Conservation (phyloP, 2,329 filamentous ascomycete species). For the Fusarium brachygibbosum region DNA sequence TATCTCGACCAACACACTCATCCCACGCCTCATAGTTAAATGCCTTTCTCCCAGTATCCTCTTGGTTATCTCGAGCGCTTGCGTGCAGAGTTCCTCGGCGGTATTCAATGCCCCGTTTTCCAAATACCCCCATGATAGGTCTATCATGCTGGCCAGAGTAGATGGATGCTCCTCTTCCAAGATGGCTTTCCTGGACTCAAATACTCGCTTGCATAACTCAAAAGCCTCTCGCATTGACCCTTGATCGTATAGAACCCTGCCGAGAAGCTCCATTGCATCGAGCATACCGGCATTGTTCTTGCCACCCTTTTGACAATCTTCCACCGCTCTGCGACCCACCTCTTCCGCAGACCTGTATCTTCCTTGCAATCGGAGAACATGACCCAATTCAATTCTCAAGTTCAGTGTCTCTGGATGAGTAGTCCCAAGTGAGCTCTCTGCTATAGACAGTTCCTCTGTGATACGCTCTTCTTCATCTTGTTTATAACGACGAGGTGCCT, state of each 20-base stretch:
- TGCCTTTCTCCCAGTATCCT: fast-evolving
- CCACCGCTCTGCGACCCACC: fast-evolving
- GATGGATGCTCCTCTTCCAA: neutral
- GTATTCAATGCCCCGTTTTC: fast-evolving
- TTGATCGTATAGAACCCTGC: fast-evolving
- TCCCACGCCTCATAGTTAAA: fast-evolving
- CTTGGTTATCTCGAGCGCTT: fast-evolving
- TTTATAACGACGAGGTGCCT: fast-evolving
- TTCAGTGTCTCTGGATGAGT: fast-evolving
- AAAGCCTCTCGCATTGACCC: fast-evolving
- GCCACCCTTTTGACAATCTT: fast-evolving
- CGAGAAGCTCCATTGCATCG: fast-evolving
- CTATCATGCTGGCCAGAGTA: fast-evolving
- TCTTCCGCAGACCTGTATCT: constrained; percentile 1
- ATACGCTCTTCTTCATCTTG: neutral
- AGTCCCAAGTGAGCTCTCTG: neutral
- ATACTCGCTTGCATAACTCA: fast-evolving
- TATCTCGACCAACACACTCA: fast-evolving
- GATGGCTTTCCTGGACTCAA: neutral
- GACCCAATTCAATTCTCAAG: fast-evolving
- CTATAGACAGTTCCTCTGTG: neutral
- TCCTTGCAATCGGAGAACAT: fast-evolving
- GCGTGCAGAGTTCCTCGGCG: fast-evolving
- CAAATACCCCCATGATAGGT: fast-evolving
- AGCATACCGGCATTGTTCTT: fast-evolving